A percentile compares a stretch with the other conserved stretches of the same genome.
phyloP scores from a whole-genome alignment of 139 green algal species.

The Astrephomene gubernaculifera region DNA sequence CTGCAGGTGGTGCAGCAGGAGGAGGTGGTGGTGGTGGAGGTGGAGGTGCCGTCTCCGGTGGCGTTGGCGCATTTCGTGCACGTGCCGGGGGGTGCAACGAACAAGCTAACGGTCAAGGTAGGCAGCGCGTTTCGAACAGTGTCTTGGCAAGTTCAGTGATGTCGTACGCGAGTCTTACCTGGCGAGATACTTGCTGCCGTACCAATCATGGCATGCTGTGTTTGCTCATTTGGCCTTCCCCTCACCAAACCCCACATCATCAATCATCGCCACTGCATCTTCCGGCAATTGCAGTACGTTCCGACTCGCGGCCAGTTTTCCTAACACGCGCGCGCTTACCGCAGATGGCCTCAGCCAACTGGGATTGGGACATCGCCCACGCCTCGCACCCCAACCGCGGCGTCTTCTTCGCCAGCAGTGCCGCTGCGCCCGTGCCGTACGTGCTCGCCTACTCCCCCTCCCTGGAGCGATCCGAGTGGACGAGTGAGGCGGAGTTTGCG shows the following conservation, averaged over 20 bases:
- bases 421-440: not conserved
- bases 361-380: conserved; percentile 50
- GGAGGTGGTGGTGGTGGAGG: not conserved
- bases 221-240: too few species aligned
- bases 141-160: too few species aligned
- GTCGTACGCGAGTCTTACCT: too few species aligned
- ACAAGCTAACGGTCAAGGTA: conserved; percentile 55
- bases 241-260: not conserved
- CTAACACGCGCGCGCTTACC: not conserved
- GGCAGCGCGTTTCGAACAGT: too few species aligned
- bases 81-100: conserved; percentile 45
- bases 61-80: conserved; percentile 55
- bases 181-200: too few species aligned
- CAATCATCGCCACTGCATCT: not conserved
- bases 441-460: not conserved
- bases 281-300: too few species aligned
- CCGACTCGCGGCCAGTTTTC: too few species aligned
- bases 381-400: conserved; percentile 8
- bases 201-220: too few species aligned
- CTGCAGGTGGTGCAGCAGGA: too few species aligned
- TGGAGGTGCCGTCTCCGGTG: not conserved
- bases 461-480: not conserved
- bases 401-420: conserved; percentile 44
- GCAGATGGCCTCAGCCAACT: conserved; percentile 30
- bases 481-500: not conserved